phyloP scores from a whole-genome alignment of 2,329 filamentous ascomycete species.

The Dothiorella sarmentorum region DNA sequence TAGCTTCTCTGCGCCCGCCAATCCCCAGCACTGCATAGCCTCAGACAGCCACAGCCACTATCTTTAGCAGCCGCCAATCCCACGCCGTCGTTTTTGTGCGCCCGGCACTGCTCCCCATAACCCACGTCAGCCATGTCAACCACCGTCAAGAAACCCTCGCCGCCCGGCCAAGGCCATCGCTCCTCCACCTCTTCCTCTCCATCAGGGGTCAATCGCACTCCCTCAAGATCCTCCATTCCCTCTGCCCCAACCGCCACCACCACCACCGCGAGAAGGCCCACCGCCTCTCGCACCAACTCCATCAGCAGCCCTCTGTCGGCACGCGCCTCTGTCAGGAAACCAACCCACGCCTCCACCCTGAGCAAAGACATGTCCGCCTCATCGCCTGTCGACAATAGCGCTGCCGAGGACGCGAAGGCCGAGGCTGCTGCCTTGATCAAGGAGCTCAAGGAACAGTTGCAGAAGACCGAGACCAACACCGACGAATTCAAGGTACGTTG shows the following conservation, averaged over 20 bases:
- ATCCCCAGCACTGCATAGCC: slow-evolving; percentile 14
- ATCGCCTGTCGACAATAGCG: slow-evolving; percentile 22
- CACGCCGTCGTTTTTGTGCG: slow-evolving; percentile 8
- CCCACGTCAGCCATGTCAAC: slow-evolving; percentile 30
- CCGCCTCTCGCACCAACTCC: slow-evolving; percentile 16
- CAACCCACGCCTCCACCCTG: slow-evolving; percentile 32
- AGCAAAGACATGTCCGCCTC: slow-evolving; percentile 27
- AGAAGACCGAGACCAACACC: slow-evolving; percentile 72
- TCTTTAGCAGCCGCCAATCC: slow-evolving; percentile 12
- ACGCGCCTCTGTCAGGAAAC: slow-evolving; percentile 37
- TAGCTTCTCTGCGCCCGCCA: slow-evolving; percentile 2
- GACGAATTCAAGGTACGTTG: slow-evolving; percentile 57
- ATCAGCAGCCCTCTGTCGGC: slow-evolving; percentile 39
- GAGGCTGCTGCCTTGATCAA: slow-evolving; percentile 76
- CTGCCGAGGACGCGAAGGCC: slow-evolving; percentile 66
- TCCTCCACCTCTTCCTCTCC: slow-evolving; percentile 27
- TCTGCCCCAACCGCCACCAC: background rate
- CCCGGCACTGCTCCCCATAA: slow-evolving; percentile 1
- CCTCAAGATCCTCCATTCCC: slow-evolving; percentile 27
- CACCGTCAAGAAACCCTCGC: slow-evolving; percentile 35
- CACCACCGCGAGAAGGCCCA: slow-evolving; percentile 16
- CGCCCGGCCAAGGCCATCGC: slow-evolving; percentile 31
- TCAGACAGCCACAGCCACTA: slow-evolving; percentile 15
- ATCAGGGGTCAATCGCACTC: slow-evolving; percentile 32
- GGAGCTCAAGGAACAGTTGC: slow-evolving; percentile 77